A percentile compares a stretch with the other conserved stretches of the same genome.
Evolutionary conservation across 495 filamentous ascomycete species (phyloP).

Genomic region (Halenospora varia): DNA sequence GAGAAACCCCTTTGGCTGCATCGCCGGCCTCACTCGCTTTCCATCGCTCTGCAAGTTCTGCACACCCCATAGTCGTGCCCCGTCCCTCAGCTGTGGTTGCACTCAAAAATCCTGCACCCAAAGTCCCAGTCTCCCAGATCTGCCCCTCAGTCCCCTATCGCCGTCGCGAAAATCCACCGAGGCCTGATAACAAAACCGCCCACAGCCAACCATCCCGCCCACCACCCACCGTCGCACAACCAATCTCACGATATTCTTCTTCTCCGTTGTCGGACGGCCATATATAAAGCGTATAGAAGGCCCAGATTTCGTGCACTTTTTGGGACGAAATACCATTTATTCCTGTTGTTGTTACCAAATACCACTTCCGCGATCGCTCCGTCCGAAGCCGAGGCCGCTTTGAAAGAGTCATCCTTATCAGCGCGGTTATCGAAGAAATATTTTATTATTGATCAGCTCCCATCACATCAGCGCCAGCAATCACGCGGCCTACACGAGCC

Average conservation of each 20-base stretch:
- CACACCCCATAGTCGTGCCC: too few relatives aligned
- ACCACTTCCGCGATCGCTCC: not conserved
- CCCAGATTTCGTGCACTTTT: not conserved
- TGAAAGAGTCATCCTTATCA: slow-evolving; percentile 2
- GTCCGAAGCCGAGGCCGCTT: not conserved
- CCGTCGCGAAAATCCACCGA: not conserved
- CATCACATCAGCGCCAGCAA: slow-evolving; percentile 12
- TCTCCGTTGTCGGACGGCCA: not conserved
- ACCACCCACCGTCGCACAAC: not conserved
- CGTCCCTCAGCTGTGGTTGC: not conserved
- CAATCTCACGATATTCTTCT: slow-evolving; percentile 2
- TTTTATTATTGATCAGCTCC: not conserved
- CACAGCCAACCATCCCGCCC: not conserved
- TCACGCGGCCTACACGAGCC: slow-evolving; percentile 6
- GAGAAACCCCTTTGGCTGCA: not conserved
- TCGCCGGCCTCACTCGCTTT: not conserved
- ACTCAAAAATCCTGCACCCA: not conserved
- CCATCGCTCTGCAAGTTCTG: not conserved
- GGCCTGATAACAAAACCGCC: not conserved
- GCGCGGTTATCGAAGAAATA: not conserved
- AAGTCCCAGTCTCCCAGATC: not conserved
- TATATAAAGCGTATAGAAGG: not conserved
- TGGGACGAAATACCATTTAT: not conserved
- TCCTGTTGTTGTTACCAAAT: not conserved
- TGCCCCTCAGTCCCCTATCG: not conserved